Base-by-base conservation (phyloP, 352 stramenopile species). In the Phytophthora colocasiae region DNA sequence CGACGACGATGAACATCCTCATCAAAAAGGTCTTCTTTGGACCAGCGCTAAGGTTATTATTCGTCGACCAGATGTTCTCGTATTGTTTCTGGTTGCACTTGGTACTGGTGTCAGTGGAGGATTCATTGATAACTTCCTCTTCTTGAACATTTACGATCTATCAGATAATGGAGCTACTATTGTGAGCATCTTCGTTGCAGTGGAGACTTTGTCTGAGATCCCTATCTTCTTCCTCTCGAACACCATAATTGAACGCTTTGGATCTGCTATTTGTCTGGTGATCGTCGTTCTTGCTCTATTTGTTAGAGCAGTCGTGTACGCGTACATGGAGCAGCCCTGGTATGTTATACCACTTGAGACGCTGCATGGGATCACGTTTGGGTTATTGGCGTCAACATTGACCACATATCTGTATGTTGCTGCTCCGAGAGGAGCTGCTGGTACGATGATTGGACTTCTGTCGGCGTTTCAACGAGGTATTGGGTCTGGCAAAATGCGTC, bases 221-320 rank as follows among this genome's bases (percentile, higher is more conserved):
- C 78, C 78, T 9, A 47, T 80, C 7, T 90, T 87, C 52, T 90
- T 85, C 62, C 72, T 78, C 31, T 82, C 76, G 24, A 73, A 83
- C 43, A 26, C 60, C 6, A 82, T 87, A 58, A 77, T 86, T 63
- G 44, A 80, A 40, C 50, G 59, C 2, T 59, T 87, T 29, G 78
- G 81, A 10, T 72, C 69, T 15, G 63, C 85, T 5, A 56, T 68
- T 14, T 78, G 85, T 26, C 41, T 90, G 17, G 43, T 69, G 27
- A 48, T 87, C 11, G 82, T 77, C 8, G 63, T 83, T 22, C 48
- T 69, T 22, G 81, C 71, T 2, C 83, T 85, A 52, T 77, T 73
- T 22, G 66, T 79, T n/a, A 66, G 78, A 9, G 70, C 78, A 24
- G 76, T 78, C 10, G 85, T 73, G 52, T 90, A 87, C 40, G 65